Conservation (phyloP, 1,284 basidiomycete species). For the Termitomyces sp. region DNA sequence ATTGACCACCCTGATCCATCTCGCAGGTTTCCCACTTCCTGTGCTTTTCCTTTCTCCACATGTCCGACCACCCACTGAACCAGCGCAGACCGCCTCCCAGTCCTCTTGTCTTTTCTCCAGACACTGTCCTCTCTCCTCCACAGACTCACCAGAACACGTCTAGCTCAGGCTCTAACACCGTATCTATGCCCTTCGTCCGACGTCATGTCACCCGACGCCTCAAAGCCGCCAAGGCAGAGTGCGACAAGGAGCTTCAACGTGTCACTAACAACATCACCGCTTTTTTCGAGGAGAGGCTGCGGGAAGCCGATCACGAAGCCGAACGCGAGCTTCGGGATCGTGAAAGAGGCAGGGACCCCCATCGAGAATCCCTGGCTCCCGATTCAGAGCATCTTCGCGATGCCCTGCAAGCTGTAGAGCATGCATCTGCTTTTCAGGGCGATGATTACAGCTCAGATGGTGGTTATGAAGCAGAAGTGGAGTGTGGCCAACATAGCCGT, state of each 20-base stretch:
- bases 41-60: slow-evolving; percentile 27
- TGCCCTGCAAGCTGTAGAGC: slow-evolving; percentile 53
- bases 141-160: slow-evolving; percentile 37
- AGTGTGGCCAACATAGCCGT: slow-evolving; percentile 62
- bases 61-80: slow-evolving; percentile 58
- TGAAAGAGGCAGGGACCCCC: slow-evolving; percentile 42
- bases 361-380: slow-evolving; percentile 50
- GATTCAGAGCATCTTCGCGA: slow-evolving; percentile 56
- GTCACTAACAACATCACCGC: slow-evolving; percentile 90
- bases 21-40: background rate
- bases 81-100: slow-evolving; percentile 67
- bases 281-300: slow-evolving; percentile 88
- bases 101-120: slow-evolving; percentile 71
- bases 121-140: slow-evolving; percentile 52
- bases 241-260: slow-evolving; percentile 91
- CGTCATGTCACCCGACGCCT: slow-evolving; percentile 92
- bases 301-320: slow-evolving; percentile 65
- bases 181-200: slow-evolving; percentile 88
- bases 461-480: slow-evolving; percentile 72
- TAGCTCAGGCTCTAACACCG: slow-evolving; percentile 61
- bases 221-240: slow-evolving; percentile 90
- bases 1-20: slow-evolving; percentile 14
- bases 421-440: slow-evolving; percentile 49
- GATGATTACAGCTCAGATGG: slow-evolving; percentile 75
- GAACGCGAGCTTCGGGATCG: slow-evolving; percentile 61